These are phyloP conservation scores for Myxozyma monticola DNA, from an alignment of 805 yeast species.

Conservation along the genomic window DNA sequence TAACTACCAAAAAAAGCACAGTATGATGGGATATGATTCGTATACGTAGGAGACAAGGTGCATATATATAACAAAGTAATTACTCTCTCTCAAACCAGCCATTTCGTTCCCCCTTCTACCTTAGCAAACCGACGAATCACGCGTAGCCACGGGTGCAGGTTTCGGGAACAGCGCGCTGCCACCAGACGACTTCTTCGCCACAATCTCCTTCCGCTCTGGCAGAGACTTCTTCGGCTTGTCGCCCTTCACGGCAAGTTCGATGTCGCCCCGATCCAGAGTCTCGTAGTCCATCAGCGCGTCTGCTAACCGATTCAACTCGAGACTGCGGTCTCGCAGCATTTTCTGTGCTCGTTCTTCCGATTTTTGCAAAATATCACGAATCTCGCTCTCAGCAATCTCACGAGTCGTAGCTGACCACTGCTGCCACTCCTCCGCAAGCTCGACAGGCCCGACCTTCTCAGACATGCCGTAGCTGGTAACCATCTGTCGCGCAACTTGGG, in stretches of 20 bases:
- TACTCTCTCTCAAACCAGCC: no score
- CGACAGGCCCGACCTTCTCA: constrained; percentile 87
- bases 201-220: constrained; percentile 3
- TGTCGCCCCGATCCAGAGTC: constrained; percentile 87
- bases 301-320: constrained; percentile 83
- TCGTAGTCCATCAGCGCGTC: constrained; percentile 93
- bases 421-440: constrained; percentile 87
- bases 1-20: no score
- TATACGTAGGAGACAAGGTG: no score
- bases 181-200: constrained; percentile 5
- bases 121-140: no score
- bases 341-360: constrained; percentile 79
- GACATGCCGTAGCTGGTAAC: constrained; percentile 97
- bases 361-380: constrained; percentile 66
- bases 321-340: constrained; percentile 58
- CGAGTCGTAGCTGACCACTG: constrained; percentile 89
- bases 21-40: no score
- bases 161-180: constrained; percentile 1
- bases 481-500: constrained; percentile 93
- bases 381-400: constrained; percentile 91
- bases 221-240: constrained; percentile 45
- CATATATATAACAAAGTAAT: no score
- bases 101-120: no score
- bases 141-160: constrained; percentile 8
- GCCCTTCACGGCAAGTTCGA: constrained; percentile 81